Percentiles rank a stretch among this genome's conserved stretches.
These are phyloP conservation scores for Aspergillus cavernicola DNA, from an alignment of 495 filamentous ascomycete genomes.

Conservation along the genomic window DNA sequence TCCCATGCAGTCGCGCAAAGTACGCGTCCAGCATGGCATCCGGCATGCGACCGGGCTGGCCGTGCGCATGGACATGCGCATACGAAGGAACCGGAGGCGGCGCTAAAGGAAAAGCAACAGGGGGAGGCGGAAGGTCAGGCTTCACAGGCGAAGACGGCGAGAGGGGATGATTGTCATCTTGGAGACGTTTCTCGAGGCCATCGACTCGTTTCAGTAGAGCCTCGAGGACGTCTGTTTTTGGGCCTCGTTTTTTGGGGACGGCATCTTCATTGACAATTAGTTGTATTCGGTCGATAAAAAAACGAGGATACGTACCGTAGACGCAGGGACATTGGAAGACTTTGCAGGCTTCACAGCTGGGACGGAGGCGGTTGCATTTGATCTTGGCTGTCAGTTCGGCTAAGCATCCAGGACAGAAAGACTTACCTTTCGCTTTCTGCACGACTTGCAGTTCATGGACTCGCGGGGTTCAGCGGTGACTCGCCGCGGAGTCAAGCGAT, in stretches of 20 bases:
- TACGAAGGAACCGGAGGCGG: neutral
- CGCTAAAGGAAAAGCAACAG: neutral
- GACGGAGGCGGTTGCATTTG: constrained; percentile 82
- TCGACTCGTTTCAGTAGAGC: constrained; percentile 79
- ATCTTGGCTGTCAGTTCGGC: constrained; percentile 49
- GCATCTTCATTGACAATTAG: constrained; percentile 54
- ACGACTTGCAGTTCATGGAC: constrained; percentile 93
- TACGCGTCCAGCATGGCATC: constrained; percentile 70
- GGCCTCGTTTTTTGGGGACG: constrained; percentile 81
- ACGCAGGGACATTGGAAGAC: constrained; percentile 86
- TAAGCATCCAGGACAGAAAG: neutral
- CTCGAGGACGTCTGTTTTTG: constrained; percentile 85
- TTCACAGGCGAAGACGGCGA: constrained; percentile 32
- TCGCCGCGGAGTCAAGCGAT: constrained; percentile 70
- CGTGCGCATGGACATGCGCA: neutral
- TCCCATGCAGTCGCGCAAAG: constrained; percentile 71
- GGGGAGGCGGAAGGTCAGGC: constrained; percentile 12
- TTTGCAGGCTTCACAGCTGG: constrained; percentile 83
- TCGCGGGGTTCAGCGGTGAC: constrained; percentile 73
- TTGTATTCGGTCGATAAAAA: neutral
- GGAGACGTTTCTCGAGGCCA: constrained; percentile 73
- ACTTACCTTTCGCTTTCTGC: constrained; percentile 76
- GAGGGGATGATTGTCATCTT: constrained; percentile 58
- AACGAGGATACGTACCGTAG: constrained; percentile 59
- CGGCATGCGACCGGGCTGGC: constrained; percentile 34